Conservation (phyloP, 768 basidiomycete species). For the Candolleomyces eurysporus region DNA sequence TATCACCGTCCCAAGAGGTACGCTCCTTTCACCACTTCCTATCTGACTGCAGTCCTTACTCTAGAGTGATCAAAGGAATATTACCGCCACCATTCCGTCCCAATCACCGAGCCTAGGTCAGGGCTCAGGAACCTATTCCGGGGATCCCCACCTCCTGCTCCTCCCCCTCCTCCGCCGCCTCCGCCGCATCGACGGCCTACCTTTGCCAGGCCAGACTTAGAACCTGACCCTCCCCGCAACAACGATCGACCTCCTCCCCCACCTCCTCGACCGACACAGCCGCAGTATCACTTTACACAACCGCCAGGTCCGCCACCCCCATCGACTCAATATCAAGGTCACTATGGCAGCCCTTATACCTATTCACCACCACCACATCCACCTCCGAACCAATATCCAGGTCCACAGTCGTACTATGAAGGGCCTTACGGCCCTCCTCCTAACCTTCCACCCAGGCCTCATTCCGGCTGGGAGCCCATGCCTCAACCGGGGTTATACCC, state of each 20-base stretch:
- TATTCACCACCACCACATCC: constrained; percentile 7
- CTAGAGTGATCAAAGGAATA: constrained; percentile 37
- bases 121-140: constrained; percentile 31
- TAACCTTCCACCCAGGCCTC: constrained; percentile 6
- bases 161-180: constrained; percentile 35
- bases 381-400: constrained; percentile 11
- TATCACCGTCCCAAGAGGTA: constrained; percentile 60
- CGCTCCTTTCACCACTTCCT: neutral
- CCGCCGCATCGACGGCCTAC: constrained; percentile 29
- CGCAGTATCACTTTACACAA: constrained; percentile 1
- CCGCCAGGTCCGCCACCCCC: constrained; percentile 6
- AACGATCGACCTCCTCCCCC: constrained; percentile 15
- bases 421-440: constrained; percentile 16
- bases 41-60: neutral
- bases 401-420: neutral
- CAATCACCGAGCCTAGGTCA: constrained; percentile 19
- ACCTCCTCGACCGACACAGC: neutral
- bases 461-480: constrained; percentile 13
- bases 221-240: constrained; percentile 37
- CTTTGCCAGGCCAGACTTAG: constrained; percentile 67
- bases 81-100: constrained; percentile 65
- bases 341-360: constrained; percentile 14
- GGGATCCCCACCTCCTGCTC: constrained; percentile 37
- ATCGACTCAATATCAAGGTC: constrained; percentile 6
- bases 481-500: constrained; percentile 8